Evolutionary conservation across 768 basidiomycete species (phyloP).

Genomic region (Boletus rubroflammeus): DNA sequence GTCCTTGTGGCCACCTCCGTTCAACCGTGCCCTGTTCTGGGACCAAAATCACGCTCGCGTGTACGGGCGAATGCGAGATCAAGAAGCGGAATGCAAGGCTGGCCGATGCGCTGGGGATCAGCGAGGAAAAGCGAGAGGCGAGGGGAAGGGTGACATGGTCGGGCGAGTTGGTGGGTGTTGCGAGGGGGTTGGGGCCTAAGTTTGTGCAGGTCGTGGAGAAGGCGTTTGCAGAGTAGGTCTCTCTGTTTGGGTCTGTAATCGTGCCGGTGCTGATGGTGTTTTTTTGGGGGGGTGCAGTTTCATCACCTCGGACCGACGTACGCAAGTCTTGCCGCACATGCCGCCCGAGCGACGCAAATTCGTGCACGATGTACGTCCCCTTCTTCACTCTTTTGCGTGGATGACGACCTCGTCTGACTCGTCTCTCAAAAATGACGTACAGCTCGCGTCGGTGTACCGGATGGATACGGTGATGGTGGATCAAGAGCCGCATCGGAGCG

Average conservation of each 20-base stretch:
- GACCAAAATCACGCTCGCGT: constrained; percentile 51
- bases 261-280: background rate
- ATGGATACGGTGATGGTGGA: constrained; percentile 87
- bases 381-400: background rate
- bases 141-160: constrained; percentile 48
- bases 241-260: background rate
- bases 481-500: constrained; percentile 84
- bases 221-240: constrained; percentile 75
- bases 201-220: constrained; percentile 76
- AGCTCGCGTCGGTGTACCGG: constrained; percentile 78
- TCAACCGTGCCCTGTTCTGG: constrained; percentile 69
- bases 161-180: constrained; percentile 62
- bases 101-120: constrained; percentile 91
- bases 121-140: constrained; percentile 41
- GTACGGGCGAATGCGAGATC: constrained; percentile 77
- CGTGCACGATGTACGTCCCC: constrained; percentile 61
- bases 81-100: constrained; percentile 84
- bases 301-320: constrained; percentile 58
- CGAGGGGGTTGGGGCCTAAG: constrained; percentile 43
- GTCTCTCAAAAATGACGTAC: background rate
- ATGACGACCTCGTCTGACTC: background rate
- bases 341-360: constrained; percentile 77
- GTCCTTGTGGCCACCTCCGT: constrained; percentile 80
- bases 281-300: constrained; percentile 53
- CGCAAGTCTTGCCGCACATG: constrained; percentile 79